Conservation (phyloP, 768 basidiomycete species). For the Sporobolomyces roseus region DNA sequence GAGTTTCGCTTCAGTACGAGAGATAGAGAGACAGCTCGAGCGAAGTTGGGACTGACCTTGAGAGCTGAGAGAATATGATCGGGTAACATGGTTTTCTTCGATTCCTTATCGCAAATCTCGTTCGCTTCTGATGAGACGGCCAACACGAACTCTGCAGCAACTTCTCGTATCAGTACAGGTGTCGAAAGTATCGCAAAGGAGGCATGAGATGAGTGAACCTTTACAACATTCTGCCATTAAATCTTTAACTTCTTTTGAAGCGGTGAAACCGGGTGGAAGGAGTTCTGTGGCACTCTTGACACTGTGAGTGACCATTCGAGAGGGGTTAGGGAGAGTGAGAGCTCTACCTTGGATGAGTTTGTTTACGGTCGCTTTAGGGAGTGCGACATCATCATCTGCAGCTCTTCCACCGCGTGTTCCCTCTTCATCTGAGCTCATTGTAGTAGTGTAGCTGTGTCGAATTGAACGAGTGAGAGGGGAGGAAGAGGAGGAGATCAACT, state of each 20-base stretch:
- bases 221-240: slow-evolving; percentile 97
- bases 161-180: background rate
- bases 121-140: slow-evolving; percentile 96
- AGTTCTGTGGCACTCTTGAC: slow-evolving; percentile 63
- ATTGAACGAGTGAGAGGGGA: background rate
- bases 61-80: slow-evolving; percentile 92
- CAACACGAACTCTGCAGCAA: slow-evolving; percentile 85
- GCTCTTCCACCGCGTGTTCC: slow-evolving; percentile 63
- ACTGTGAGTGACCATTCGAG: background rate
- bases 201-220: too few species aligned
- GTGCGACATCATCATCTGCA: slow-evolving; percentile 84
- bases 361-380: slow-evolving; percentile 94
- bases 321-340: background rate
- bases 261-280: slow-evolving; percentile 77
- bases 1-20: background rate
- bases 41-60: slow-evolving; percentile 54
- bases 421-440: slow-evolving; percentile 82
- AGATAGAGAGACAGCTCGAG: background rate
- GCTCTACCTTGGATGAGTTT: slow-evolving; percentile 86
- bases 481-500: background rate
- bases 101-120: slow-evolving; percentile 94
- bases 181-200: too few species aligned
- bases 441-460: slow-evolving; percentile 26
- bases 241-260: slow-evolving; percentile 94
- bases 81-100: slow-evolving; percentile 97